phyloP scores from a whole-genome alignment of 1,139 yeast species.

The Candida tetrigidarum region DNA sequence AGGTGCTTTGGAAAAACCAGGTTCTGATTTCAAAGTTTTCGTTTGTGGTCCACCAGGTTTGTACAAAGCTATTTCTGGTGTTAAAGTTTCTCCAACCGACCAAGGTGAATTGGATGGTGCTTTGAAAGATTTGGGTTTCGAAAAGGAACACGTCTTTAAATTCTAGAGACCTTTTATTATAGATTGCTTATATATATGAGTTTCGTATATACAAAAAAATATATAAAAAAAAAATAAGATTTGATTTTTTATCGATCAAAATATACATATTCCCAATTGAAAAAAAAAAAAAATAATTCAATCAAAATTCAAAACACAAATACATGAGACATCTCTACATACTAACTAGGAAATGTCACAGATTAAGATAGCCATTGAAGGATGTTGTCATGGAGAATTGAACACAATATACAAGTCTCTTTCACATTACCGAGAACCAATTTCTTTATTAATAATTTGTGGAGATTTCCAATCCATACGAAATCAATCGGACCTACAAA shows the following conservation, averaged over 20 bases:
- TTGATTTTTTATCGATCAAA: too few species aligned
- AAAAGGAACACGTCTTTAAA: slow-evolving; percentile 88
- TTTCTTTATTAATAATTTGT: slow-evolving; percentile 76
- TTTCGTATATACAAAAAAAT: neutral
- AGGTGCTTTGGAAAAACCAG: slow-evolving; percentile 66
- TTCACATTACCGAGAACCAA: slow-evolving; percentile 23
- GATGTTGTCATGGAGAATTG: slow-evolving; percentile 93
- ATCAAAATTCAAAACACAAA: neutral
- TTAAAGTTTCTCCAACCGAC: slow-evolving; percentile 82
- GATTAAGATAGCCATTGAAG: slow-evolving; percentile 69
- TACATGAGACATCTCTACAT: neutral
- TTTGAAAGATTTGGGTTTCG: slow-evolving; percentile 85
- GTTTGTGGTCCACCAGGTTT: slow-evolving; percentile 89
- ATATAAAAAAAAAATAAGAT: too few species aligned
- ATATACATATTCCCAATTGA: neutral
- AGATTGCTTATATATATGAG: neutral
- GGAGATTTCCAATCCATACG: slow-evolving; percentile 89
- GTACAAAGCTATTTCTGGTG: slow-evolving; percentile 63
- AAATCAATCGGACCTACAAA: slow-evolving; percentile 60
- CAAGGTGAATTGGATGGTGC: slow-evolving; percentile 95
- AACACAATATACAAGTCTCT: slow-evolving; percentile 55
- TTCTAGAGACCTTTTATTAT: slow-evolving; percentile 58
- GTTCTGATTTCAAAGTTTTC: slow-evolving; percentile 69
- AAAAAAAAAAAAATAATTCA: neutral
- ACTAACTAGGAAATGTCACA: neutral